Evolutionary conservation across 2,329 filamentous ascomycete genomes (phyloP).

Genomic region (Diaporthe caulivora): DNA sequence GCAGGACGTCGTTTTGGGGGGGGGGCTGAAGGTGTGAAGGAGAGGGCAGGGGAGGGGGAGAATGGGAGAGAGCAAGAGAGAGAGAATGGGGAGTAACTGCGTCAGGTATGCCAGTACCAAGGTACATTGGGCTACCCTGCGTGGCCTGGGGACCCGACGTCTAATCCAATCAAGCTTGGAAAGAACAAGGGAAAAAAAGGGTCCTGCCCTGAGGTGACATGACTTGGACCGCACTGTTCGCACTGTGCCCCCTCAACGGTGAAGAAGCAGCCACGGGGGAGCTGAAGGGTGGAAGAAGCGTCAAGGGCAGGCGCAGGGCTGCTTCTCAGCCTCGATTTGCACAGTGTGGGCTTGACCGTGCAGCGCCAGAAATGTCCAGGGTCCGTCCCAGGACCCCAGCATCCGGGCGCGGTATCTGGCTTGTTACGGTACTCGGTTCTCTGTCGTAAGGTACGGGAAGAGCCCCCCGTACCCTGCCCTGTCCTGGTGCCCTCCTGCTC

Average conservation of each 20-base stretch:
- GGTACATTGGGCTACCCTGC: background rate
- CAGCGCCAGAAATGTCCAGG: conserved; percentile 17
- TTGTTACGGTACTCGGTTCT: background rate
- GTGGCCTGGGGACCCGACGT: background rate
- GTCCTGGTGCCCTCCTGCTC: background rate
- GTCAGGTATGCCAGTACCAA: background rate
- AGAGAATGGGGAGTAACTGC: background rate
- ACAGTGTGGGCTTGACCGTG: conserved; percentile 6
- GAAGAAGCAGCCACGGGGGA: conserved; percentile 1
- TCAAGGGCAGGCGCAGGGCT: conserved; percentile 9
- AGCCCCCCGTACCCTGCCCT: too few relatives aligned
- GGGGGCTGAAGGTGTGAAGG: background rate
- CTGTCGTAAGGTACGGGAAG: too few relatives aligned
- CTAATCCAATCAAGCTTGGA: background rate
- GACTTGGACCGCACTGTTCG: conserved; percentile 15
- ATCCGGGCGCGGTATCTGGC: conserved; percentile 8
- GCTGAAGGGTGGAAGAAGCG: background rate
- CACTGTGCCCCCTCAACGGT: conserved; percentile 23
- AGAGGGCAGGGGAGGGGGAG: background rate
- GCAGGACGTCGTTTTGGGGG: background rate
- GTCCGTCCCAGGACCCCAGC: background rate
- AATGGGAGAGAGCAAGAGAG: background rate
- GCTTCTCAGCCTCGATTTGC: background rate
- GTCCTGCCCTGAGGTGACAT: conserved; percentile 8
- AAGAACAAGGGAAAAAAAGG: conserved; percentile 5